phyloP scores from a whole-genome alignment of 805 yeast species.

The Candida broadrunensis region DNA sequence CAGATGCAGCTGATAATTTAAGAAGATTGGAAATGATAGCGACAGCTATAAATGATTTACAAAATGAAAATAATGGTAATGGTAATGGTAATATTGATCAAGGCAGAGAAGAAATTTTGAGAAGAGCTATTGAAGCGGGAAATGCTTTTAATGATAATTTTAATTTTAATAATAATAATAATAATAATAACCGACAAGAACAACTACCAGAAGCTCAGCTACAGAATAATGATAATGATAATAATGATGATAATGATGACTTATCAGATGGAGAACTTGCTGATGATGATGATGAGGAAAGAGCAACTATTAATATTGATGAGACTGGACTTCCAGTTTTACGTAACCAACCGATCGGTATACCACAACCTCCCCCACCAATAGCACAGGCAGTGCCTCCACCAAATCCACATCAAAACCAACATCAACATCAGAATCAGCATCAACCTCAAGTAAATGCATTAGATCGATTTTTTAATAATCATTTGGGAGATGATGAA shows the following conservation, averaged over 20 bases:
- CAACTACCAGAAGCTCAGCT: not conserved
- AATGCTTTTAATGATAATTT: constrained; percentile 7
- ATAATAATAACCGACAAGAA: not conserved
- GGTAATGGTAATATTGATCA: constrained; percentile 4
- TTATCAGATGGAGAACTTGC: not conserved
- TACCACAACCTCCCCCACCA: not conserved
- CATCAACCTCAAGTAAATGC: not conserved
- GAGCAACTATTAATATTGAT: constrained; percentile 3
- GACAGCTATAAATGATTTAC: constrained; percentile 25
- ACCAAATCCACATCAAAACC: not conserved
- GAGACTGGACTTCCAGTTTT: not conserved
- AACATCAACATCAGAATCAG: too few species aligned
- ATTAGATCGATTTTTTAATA: not conserved
- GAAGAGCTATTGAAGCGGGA: constrained; percentile 15
- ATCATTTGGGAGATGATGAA: not conserved
- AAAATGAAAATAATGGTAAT: constrained; percentile 7
- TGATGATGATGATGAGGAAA: constrained; percentile 1
- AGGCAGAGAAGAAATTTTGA: constrained; percentile 14
- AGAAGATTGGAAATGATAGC: constrained; percentile 23
- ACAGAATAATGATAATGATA: not conserved
- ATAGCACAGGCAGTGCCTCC: not conserved
- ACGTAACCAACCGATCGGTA: not conserved
- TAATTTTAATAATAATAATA: constrained; percentile 7
- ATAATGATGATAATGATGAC: not conserved
- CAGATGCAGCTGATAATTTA: constrained; percentile 18